These are phyloP conservation scores for Metschnikowia amazonensis DNA, from an alignment of 805 yeast genomes.

Conservation along the genomic window DNA sequence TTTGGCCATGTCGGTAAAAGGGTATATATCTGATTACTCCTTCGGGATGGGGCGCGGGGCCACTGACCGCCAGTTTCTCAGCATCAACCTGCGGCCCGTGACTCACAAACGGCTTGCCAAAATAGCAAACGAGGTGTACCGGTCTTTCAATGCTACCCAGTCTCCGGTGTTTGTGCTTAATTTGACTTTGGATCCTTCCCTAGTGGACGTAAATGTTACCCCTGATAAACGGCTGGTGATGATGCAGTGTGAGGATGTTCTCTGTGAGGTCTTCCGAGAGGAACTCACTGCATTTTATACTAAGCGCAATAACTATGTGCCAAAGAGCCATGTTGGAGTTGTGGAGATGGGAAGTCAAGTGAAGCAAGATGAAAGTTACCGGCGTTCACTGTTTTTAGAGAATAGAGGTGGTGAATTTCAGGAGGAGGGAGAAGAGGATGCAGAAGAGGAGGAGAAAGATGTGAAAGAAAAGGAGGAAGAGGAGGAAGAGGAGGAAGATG, in stretches of 20 bases:
- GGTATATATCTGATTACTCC: constrained; percentile 70
- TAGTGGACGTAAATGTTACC: constrained; percentile 81
- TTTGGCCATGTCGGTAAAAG: constrained; percentile 28
- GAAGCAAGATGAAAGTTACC: not conserved
- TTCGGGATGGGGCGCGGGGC: constrained; percentile 67
- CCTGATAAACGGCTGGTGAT: constrained; percentile 83
- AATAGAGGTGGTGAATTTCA: not conserved
- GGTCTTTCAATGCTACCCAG: constrained; percentile 66
- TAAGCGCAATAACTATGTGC: constrained; percentile 33
- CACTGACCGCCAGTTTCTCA: constrained; percentile 72
- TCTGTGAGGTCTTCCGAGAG: constrained; percentile 55
- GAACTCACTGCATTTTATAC: constrained; percentile 48
- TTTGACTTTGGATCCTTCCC: constrained; percentile 46
- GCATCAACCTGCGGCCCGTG: constrained; percentile 75
- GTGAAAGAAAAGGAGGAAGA: no score
- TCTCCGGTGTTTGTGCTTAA: constrained; percentile 67
- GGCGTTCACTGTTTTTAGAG: not conserved
- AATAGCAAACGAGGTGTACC: constrained; percentile 70
- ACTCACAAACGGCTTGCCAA: constrained; percentile 50
- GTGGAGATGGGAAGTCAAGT: constrained; percentile 16
- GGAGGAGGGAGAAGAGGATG: constrained; percentile 4
- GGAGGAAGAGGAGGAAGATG: no score
- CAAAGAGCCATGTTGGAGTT: constrained; percentile 28
- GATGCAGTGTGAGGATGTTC: constrained; percentile 59
- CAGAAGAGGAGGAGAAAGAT: constrained; percentile 12